Conservation (phyloP, 2,329 filamentous ascomycete species). For the Huntiella abstrusa region DNA sequence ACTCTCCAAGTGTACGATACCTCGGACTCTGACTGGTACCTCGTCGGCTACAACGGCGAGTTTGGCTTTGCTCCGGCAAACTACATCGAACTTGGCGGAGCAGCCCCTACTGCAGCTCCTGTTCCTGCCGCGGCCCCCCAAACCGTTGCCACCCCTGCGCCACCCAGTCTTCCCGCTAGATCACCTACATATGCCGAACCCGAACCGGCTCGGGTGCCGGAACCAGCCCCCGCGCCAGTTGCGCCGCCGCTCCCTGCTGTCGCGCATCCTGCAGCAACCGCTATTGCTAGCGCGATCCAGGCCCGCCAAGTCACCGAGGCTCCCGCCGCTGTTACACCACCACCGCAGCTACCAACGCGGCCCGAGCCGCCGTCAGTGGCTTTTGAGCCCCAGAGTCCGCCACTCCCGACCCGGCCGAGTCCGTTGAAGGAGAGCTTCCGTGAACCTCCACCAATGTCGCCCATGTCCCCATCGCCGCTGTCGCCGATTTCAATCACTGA, state of each 20-base stretch:
- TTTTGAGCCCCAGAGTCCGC: slow-evolving; percentile 18
- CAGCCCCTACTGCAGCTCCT: slow-evolving; percentile 25
- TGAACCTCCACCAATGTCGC: slow-evolving; percentile 7
- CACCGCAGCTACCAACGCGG: slow-evolving; percentile 17
- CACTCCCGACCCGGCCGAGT: slow-evolving; percentile 19
- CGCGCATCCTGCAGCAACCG: slow-evolving; percentile 28
- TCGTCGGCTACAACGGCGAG: slow-evolving; percentile 68
- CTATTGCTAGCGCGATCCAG: slow-evolving; percentile 37
- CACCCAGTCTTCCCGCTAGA: slow-evolving; percentile 27
- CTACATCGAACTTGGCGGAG: slow-evolving; percentile 58
- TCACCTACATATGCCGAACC: slow-evolving; percentile 20
- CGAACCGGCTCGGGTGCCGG: slow-evolving; percentile 17
- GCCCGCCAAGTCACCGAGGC: slow-evolving; percentile 19
- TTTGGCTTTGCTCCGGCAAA: slow-evolving; percentile 92
- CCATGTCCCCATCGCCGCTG: slow-evolving; percentile 7
- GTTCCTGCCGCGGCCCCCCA: slow-evolving; percentile 21
- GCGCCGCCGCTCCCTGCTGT: slow-evolving; percentile 13
- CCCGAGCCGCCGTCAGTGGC: slow-evolving; percentile 16
- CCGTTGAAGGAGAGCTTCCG: slow-evolving; percentile 8
- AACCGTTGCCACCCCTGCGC: slow-evolving; percentile 15
- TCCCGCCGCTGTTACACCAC: slow-evolving; percentile 2
- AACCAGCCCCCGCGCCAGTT: slow-evolving; percentile 10
- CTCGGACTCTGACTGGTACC: slow-evolving; percentile 88
- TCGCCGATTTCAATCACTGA: slow-evolving; percentile 19
- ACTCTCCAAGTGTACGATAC: slow-evolving; percentile 70